Percentiles rank a stretch among this genome's conserved stretches.
phyloP scores from a whole-genome alignment of 306 rosid genomes.

The Citrullus mucosospermus region DNA sequence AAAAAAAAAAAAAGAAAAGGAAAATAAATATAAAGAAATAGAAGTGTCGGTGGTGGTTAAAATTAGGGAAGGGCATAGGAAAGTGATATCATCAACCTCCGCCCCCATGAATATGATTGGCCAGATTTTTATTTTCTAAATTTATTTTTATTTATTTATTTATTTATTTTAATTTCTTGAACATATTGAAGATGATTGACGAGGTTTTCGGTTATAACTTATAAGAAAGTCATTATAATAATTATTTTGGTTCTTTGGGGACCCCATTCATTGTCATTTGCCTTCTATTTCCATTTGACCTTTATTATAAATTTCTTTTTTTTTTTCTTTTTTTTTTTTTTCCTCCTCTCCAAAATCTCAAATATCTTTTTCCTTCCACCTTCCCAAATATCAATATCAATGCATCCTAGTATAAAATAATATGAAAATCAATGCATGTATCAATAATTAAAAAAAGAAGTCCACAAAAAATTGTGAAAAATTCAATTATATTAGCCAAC shows the following conservation, averaged over 20 bases:
- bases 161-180: too few relatives aligned
- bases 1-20: background rate
- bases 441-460: too few relatives aligned
- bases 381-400: background rate
- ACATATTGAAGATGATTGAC: background rate
- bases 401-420: background rate
- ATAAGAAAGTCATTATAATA: background rate
- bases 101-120: background rate
- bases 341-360: background rate
- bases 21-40: background rate
- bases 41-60: constrained; percentile 4
- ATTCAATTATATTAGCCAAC: too few relatives aligned
- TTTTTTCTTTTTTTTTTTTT: too few relatives aligned
- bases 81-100: background rate
- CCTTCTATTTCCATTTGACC: background rate
- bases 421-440: too few relatives aligned
- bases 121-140: background rate
- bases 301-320: background rate
- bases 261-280: background rate
- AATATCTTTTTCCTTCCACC: background rate
- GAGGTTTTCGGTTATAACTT: background rate
- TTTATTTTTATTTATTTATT: background rate
- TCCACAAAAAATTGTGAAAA: too few relatives aligned
- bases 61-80: background rate
- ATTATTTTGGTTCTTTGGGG: background rate